Conservation (phyloP, 164 flowering plant genomes). For the Vitis vinifera region DNA sequence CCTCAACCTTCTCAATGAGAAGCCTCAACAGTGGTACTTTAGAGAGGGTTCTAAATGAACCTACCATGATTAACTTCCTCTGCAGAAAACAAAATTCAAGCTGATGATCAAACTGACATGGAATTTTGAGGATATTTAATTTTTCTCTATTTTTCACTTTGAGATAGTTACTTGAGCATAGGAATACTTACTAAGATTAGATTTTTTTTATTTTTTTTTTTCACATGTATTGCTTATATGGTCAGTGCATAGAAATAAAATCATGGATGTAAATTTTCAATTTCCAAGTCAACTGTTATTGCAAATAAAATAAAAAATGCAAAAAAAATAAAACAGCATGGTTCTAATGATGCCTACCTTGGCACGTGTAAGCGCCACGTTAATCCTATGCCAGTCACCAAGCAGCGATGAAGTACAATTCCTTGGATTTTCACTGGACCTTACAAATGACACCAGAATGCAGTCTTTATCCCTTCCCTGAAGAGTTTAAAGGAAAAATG, state of each 20-base stretch:
- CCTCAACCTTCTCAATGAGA: conserved; percentile 80
- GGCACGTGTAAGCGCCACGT: conserved; percentile 95
- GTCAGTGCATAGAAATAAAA: too few species aligned
- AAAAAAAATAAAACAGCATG: neutral
- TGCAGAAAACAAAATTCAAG: conserved; percentile 26
- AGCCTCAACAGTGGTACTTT: conserved; percentile 84
- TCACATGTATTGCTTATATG: too few species aligned
- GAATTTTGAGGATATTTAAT: too few species aligned
- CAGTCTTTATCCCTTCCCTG: conserved; percentile 99
- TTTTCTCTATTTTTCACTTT: too few species aligned
- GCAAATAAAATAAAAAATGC: neutral
- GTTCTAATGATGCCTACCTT: conserved; percentile 49
- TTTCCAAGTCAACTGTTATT: neutral
- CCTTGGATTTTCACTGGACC: conserved; percentile 66
- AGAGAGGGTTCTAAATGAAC: conserved; percentile 83
- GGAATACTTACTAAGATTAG: too few species aligned
- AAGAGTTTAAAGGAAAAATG: neutral
- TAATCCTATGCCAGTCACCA: conserved; percentile 98
- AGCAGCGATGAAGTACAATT: conserved; percentile 70
- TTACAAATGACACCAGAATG: conserved; percentile 84
- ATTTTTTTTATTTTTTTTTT: too few species aligned
- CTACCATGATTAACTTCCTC: conserved; percentile 98
- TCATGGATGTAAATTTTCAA: neutral
- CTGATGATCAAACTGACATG: neutral
- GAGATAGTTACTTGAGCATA: too few species aligned